Base-by-base conservation (phyloP, 129 eudicot species). In the Escallonia rubra region DNA sequence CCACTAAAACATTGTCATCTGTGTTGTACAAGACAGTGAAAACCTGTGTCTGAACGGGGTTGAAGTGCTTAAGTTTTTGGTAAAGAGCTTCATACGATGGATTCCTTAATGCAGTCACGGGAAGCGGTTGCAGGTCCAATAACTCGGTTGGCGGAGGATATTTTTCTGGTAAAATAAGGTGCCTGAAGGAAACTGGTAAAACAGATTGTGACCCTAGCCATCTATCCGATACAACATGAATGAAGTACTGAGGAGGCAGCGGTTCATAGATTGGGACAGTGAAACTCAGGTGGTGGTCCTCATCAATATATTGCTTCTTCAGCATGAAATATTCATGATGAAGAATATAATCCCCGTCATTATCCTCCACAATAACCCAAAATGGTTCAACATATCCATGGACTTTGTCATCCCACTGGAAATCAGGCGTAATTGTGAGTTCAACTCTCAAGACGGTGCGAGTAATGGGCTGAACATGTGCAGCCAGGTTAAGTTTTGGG, bases 381-480 rank as follows among this genome's bases (percentile, higher is more conserved):
- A 92, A 88, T 4, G 98, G 96, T 75, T 92, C 98, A 42, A 89
- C 96, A 75, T 82, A 92, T 6, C 98, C 98, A 70, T 89, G 98
- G 63, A 82, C 67, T 80, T 79, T 82, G 81, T 92, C 98, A 54
- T 89, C 98, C 98, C 96, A 92, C 80, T 73, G 87, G 66, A 92
- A 92, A 67, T 92, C 96, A 0, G 98, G 96, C 14, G 96, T 92
- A 34, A 92, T 82, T 3, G 95, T 88, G 48, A 92, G 89, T 65
- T 89, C 95, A 45, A 92, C 95, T 79, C 73, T 81, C 72, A 92
- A 62, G 59, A 89, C 83, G 23, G 95, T 86, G 39, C 96, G 91
- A 60, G 98, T 92, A 62, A 92, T 92, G 54, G 98, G 98, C 69
- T 89, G 96, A 65, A 92, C 98, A 63, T 89, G 98, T n/a, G 98